phyloP scores from a whole-genome alignment of 352 stramenopile genomes.

The Phytophthora syringae region DNA sequence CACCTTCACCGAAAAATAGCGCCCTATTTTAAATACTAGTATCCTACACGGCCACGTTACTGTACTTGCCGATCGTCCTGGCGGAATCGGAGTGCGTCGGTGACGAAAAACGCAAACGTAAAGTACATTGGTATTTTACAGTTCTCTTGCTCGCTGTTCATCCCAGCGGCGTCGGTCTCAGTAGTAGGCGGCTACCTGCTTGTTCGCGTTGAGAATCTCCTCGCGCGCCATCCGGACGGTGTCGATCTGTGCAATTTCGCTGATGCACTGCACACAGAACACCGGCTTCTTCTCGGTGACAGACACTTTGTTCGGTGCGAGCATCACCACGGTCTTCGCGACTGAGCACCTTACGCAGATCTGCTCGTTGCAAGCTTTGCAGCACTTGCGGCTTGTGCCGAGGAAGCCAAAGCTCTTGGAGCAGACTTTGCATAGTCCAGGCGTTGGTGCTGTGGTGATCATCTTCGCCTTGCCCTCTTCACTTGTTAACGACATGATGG shows the following conservation, averaged over 20 bases:
- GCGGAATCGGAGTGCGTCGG: too few species aligned
- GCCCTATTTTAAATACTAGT: neutral
- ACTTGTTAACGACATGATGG: constrained; percentile 18
- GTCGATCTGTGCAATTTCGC: constrained; percentile 21
- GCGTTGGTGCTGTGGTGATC: neutral
- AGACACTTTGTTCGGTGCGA: constrained; percentile 4
- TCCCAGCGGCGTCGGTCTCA: constrained; percentile 1
- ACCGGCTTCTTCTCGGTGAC: constrained; percentile 22
- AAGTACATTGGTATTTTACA: neutral
- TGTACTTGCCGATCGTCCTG: too few species aligned
- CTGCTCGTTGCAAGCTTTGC: constrained; percentile 23
- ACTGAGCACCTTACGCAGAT: constrained; percentile 32
- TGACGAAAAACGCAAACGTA: too few species aligned
- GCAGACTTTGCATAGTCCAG: constrained; percentile 34
- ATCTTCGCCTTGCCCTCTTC: constrained; percentile 13
- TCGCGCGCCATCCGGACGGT: constrained; percentile 29
- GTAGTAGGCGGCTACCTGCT: constrained; percentile 8
- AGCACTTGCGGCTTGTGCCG: constrained; percentile 29
- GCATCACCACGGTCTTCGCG: constrained; percentile 16
- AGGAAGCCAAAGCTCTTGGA: constrained; percentile 38
- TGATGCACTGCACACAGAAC: constrained; percentile 34
- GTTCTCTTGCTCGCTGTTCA: neutral
- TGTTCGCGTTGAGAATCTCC: constrained; percentile 24
- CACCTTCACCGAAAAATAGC: neutral
- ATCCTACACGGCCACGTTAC: neutral